Percentiles rank a stretch among this genome's conserved stretches.
These are phyloP conservation scores for Fusarium solani-melongenae DNA, from an alignment of 2,329 filamentous ascomycete genomes.

Conservation along the genomic window DNA sequence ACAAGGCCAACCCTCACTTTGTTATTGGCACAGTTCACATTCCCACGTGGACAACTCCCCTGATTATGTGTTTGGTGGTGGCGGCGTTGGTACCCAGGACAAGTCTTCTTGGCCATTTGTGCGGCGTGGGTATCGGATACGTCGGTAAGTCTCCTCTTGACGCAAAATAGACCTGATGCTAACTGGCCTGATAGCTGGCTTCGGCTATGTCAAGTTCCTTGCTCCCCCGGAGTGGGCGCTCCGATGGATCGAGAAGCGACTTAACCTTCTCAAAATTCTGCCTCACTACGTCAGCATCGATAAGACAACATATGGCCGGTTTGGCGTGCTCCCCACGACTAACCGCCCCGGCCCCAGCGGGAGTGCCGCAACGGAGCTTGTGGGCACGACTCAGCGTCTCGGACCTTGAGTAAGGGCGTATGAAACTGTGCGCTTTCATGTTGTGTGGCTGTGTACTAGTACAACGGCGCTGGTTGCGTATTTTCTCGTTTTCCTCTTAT, in stretches of 20 bases:
- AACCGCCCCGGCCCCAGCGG: conserved; percentile 51
- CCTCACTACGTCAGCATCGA: conserved; percentile 95
- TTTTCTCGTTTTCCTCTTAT: conserved; percentile 6
- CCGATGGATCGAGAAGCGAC: conserved; percentile 87
- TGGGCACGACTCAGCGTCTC: conserved; percentile 72
- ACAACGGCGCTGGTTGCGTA: conserved; percentile 8
- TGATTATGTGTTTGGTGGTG: conserved; percentile 80
- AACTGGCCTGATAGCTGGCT: conserved; percentile 67
- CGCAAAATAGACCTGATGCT: background rate
- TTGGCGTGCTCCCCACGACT: conserved; percentile 82
- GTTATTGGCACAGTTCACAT: conserved; percentile 73
- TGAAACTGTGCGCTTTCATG: conserved; percentile 9
- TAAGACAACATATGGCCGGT: conserved; percentile 94
- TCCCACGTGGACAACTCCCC: conserved; percentile 90
- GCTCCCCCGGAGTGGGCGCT: conserved; percentile 90
- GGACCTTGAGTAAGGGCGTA: conserved; percentile 65
- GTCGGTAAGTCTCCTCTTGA: conserved; percentile 69
- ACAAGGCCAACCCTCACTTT: conserved; percentile 82
- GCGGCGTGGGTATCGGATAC: conserved; percentile 86
- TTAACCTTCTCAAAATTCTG: conserved; percentile 84
- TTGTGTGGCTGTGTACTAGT: conserved; percentile 16
- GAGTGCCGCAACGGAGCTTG: conserved; percentile 67
- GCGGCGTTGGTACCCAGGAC: conserved; percentile 83
- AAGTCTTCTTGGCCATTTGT: conserved; percentile 87
- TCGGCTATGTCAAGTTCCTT: conserved; percentile 90